Evolutionary conservation across 768 basidiomycete genomes (phyloP), one percentile per base, ranked within the genome.

Genomic region (Boletus eberwhitei): DNA sequence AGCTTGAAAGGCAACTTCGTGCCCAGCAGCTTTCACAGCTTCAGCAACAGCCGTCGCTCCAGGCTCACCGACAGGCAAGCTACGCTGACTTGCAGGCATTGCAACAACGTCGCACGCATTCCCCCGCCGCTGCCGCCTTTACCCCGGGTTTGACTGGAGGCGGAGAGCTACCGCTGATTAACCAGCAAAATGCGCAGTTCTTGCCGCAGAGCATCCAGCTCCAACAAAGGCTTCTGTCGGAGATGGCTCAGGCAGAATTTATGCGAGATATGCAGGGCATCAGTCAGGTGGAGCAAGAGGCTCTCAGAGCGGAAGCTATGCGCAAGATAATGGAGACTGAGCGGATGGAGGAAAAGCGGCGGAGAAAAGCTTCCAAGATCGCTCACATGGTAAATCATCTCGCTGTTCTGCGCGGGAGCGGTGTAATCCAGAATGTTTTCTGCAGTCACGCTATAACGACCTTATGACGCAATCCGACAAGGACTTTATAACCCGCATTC

Each of bases 401-500:
- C 35, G 37, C 38, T 31, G 5, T 45, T 38, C 46, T 26, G 37
- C 31, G 17, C n/a, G 19, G 38, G 14, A 48, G 22, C 3, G 13
- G 19, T 40, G 21, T 51, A 12, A 58, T 35, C 17, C 5, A 43
- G 24, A 53, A 26, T 4, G 1, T 34, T 19, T 29, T 42, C 19
- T 59, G 9, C 49, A 93, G 93, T 84, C 93, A 56, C 85, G 90
- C 55, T 94, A 94, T 66, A 96, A 96, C 62, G 92, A 94, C 69
- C 79, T 95, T 36, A 96, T 96, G 93, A 93, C 93, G 4, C 93
- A 94, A 73, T 94, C 91, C 12, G 97, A 99, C 78, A 98, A 98
- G 75, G 97, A 98, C 67, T 99, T 98, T 68, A 98, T 99, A 73
- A 98, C 97, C 35, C 86, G 97, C 24, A 98, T 99, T 59, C 97